Evolutionary conservation across 106 monocot species (phyloP).

Genomic region (Platanthera zijinensis): DNA sequence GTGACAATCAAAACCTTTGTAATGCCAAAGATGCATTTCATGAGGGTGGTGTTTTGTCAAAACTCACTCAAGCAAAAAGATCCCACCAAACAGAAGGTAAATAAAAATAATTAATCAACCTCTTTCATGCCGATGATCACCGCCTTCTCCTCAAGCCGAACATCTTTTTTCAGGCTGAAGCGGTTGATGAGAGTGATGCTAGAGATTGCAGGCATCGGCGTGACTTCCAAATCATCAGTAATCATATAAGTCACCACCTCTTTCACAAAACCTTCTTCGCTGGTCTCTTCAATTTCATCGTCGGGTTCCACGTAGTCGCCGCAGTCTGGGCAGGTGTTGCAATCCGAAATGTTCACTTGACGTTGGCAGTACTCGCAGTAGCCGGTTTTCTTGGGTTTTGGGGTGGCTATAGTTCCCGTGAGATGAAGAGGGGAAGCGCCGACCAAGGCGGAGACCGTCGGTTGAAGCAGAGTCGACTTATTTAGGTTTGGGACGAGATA

Average conservation of each 20-base stretch:
- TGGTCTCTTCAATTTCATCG: not conserved
- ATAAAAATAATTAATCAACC: not conserved
- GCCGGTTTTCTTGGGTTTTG: not conserved
- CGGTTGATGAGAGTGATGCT: constrained; percentile 20
- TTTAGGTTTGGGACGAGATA: not conserved
- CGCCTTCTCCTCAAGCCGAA: constrained; percentile 14
- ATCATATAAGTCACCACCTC: constrained; percentile 26
- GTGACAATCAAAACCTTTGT: no score
- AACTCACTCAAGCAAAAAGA: no score
- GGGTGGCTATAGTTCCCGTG: not conserved
- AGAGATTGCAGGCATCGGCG: constrained; percentile 25
- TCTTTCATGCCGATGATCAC: constrained; percentile 17
- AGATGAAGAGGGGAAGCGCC: not conserved
- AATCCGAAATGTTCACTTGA: not conserved
- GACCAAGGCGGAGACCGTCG: not conserved
- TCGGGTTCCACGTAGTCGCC: no score
- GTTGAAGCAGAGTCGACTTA: not conserved
- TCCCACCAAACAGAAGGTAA: no score
- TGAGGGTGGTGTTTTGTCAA: no score
- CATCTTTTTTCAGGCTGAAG: constrained; percentile 18
- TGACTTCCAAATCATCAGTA: constrained; percentile 28
- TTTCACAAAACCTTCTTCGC: constrained; percentile 16
- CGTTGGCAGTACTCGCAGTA: not conserved
- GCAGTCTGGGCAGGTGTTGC: not conserved
- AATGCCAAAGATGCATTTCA: no score